Evolutionary conservation across 2,329 filamentous ascomycete species (phyloP).

Genomic region (Aspergillus pseudonomiae): DNA sequence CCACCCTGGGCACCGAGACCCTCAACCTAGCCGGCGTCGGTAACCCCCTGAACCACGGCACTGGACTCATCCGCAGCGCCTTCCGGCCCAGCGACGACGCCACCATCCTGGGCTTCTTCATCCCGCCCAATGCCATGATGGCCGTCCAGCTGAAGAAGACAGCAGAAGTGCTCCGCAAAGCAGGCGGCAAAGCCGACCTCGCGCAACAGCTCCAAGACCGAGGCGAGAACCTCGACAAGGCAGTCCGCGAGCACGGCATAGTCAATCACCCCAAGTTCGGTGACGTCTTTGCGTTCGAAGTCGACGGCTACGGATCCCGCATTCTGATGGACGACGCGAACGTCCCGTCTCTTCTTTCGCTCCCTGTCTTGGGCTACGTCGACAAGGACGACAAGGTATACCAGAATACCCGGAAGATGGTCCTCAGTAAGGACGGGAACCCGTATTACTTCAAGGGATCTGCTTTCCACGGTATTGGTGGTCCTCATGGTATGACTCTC

Average conservation of each 20-base stretch:
- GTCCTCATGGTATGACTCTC: conserved; percentile 59
- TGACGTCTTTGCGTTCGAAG: conserved; percentile 65
- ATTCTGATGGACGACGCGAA: conserved; percentile 71
- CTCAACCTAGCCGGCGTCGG: conserved; percentile 79
- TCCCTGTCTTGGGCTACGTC: conserved; percentile 63
- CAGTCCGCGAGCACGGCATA: conserved; percentile 83
- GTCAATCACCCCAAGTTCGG: conserved; percentile 55
- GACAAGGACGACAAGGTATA: conserved; percentile 69
- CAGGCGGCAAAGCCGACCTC: conserved; percentile 56
- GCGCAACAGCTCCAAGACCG: conserved; percentile 56
- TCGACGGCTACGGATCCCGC: conserved; percentile 65
- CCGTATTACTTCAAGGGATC: conserved; percentile 82
- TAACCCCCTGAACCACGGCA: conserved; percentile 85
- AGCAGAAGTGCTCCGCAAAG: conserved; percentile 67
- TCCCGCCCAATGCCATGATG: conserved; percentile 96
- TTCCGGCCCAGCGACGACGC: conserved; percentile 96
- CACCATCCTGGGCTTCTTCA: conserved; percentile 90
- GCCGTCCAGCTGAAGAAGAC: conserved; percentile 81
- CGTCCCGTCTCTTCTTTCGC: conserved; percentile 62
- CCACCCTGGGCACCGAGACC: conserved; percentile 85
- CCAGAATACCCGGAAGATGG: conserved; percentile 82
- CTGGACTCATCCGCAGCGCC: conserved; percentile 84
- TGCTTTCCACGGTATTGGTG: conserved; percentile 85
- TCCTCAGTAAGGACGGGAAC: conserved; percentile 75
- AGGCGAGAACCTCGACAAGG: conserved; percentile 69